Conservation (phyloP, 2,329 filamentous ascomycete genomes). For the Beauveria bassiana region DNA sequence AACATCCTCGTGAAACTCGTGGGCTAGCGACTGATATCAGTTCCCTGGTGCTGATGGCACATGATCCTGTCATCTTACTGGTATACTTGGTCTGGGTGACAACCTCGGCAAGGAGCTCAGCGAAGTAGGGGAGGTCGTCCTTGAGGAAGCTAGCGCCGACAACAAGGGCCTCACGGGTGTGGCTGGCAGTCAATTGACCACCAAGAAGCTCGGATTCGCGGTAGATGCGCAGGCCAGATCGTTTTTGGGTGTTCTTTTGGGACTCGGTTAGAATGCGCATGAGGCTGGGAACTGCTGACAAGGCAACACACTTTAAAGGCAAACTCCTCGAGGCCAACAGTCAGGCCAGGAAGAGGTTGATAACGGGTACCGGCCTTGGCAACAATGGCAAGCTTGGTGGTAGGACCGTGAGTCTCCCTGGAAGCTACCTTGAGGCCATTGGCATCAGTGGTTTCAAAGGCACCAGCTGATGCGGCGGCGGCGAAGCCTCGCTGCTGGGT, state of each 20-base stretch:
- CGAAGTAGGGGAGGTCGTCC: slow-evolving; percentile 94
- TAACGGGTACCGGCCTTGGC: slow-evolving; percentile 92
- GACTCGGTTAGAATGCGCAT: slow-evolving; percentile 21
- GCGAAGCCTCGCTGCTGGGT: slow-evolving; percentile 48
- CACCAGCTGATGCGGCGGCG: slow-evolving; percentile 57
- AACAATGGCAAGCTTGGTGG: slow-evolving; percentile 84
- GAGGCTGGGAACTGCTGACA: slow-evolving; percentile 36
- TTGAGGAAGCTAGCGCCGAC: slow-evolving; percentile 92
- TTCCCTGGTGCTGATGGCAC: background rate
- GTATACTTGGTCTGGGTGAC: slow-evolving; percentile 81
- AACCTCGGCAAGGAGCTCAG: slow-evolving; percentile 90
- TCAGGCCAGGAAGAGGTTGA: slow-evolving; percentile 80
- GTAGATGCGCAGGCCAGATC: slow-evolving; percentile 85
- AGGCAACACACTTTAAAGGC: slow-evolving; percentile 73
- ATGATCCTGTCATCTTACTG: slow-evolving; percentile 39
- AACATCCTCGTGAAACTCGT: slow-evolving; percentile 88
- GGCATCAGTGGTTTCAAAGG: slow-evolving; percentile 81
- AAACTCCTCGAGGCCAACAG: slow-evolving; percentile 86
- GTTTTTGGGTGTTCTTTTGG: slow-evolving; percentile 69
- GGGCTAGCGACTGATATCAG: slow-evolving; percentile 45
- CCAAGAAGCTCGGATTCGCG: slow-evolving; percentile 94
- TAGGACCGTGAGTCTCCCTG: slow-evolving; percentile 80
- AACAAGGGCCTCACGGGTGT: slow-evolving; percentile 88
- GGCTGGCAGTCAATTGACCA: slow-evolving; percentile 77
- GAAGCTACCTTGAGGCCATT: slow-evolving; percentile 87